Evolutionary conservation across 768 basidiomycete genomes (phyloP).

Genomic region (Hemileccinum rubropunctum): DNA sequence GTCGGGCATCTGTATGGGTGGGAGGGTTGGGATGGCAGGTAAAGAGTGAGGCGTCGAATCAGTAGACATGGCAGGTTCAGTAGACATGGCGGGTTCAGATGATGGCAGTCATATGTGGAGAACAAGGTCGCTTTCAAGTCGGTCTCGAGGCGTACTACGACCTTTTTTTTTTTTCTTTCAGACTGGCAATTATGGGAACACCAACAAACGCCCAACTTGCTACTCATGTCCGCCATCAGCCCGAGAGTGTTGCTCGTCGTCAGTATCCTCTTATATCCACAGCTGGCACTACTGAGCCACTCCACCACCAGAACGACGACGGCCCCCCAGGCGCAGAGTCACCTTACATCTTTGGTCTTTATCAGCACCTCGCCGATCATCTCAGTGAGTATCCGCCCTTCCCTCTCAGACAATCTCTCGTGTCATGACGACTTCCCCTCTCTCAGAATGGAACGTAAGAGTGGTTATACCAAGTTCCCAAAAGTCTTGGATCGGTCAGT

Average conservation of each 20-base stretch:
- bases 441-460: conserved; percentile 71
- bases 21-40: conserved; percentile 40
- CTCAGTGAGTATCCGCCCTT: conserved; percentile 48
- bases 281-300: neutral
- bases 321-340: conserved; percentile 74
- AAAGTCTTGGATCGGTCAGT: conserved; percentile 84
- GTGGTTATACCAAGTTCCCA: conserved; percentile 80
- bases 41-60: conserved; percentile 26
- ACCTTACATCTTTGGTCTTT: conserved; percentile 74
- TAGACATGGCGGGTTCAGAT: conserved; percentile 6
- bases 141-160: neutral
- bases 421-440: neutral
- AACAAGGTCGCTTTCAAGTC: too few relatives aligned
- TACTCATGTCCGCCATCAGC: conserved; percentile 8
- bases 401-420: conserved; percentile 8
- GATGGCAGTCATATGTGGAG: conserved; percentile 13
- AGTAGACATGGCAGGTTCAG: conserved; percentile 19
- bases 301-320: conserved; percentile 66
- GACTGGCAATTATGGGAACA: conserved; percentile 26
- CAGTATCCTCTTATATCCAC: conserved; percentile 20
- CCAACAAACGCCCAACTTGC: conserved; percentile 6
- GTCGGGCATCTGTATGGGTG: conserved; percentile 44
- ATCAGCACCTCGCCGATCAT: conserved; percentile 52
- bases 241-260: conserved; percentile 44
- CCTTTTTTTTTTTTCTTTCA: conserved; percentile 10